A percentile compares a stretch with the other conserved stretches of the same genome.
Evolutionary conservation across 208 protist genomes (phyloP).

Genomic region (Leishmania gerbilli): DNA sequence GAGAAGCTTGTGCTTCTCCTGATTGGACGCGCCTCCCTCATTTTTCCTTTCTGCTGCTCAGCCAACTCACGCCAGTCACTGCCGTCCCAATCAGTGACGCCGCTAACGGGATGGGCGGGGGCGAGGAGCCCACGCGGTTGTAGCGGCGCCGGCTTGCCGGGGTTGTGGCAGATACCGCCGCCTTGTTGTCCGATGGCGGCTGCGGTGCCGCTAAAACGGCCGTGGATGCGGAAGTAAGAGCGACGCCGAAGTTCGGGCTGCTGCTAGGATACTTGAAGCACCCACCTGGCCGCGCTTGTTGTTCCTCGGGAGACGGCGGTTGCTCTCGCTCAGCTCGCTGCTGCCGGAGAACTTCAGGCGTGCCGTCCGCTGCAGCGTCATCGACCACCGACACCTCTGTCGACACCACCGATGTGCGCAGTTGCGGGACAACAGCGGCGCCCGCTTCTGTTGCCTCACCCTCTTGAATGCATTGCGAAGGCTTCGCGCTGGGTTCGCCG

Average conservation of each 20-base stretch:
- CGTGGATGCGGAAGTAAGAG: background rate
- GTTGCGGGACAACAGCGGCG: background rate
- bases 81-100: background rate
- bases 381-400: background rate
- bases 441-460: background rate
- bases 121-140: background rate
- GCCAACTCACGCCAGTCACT: background rate
- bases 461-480: background rate
- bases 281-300: background rate
- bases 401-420: background rate
- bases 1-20: background rate
- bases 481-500: background rate
- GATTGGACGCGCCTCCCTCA: background rate
- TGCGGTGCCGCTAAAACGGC: background rate
- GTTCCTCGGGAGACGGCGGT: background rate
- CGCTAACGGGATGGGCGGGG: background rate
- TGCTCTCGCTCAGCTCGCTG: background rate
- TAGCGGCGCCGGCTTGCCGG: background rate
- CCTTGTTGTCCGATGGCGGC: background rate
- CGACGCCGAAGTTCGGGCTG: background rate
- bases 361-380: background rate
- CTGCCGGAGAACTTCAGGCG: background rate
- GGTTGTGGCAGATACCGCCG: background rate
- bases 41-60: background rate
- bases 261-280: background rate